Base-by-base conservation (phyloP, 208 protist genomes). In the Vickermania spadyakhi region DNA sequence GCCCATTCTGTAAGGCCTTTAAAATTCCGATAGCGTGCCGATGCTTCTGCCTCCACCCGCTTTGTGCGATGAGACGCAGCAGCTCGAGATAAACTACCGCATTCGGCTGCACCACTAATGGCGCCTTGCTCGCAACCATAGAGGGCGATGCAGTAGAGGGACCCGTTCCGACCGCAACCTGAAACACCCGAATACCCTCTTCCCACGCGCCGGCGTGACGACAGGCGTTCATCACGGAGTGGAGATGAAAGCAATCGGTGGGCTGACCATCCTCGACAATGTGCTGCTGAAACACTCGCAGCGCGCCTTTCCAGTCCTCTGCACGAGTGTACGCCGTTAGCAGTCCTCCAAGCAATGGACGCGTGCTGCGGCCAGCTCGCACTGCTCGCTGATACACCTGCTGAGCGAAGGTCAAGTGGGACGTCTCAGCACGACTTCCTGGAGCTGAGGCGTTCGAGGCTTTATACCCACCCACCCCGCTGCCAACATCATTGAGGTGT, bases 221-320 rank as follows among this genome's bases (percentile, higher is more conserved):
- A 65, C 84, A 92, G 14, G 80, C 75, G 65, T 95, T 95, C 78
- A 95, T 77, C 42, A 81, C 76, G 25, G 84, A 74, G 62, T 92
- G 85, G 45, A 91, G 36, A 1, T 75, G 78, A 21, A 85, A 74
- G 0, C 82, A 42, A 53, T 95, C 88, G 22, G 86, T 36, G 7
- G 50, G 54, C 31, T 77, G 68, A 64, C 88, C 73, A 61, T 94
- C 88, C 45, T 81, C 62, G 60, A 79, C 75, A 52, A 75, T 11
- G 67, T 62, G n/a, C 75, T 68, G 68, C 71, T 89, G 73, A 90
- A 82, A 28, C 62, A 45, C 36, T 18, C 36, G 64, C 50, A 94
- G 23, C 0, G 81, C 84, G 28, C 74, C 70, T 23, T 64, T 59
- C 88, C 88, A 94, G 49, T 81, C 69, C 0, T 84, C 81, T 1